Base-by-base conservation (phyloP, 2,329 filamentous ascomycete genomes). In the Monascus ruber region DNA sequence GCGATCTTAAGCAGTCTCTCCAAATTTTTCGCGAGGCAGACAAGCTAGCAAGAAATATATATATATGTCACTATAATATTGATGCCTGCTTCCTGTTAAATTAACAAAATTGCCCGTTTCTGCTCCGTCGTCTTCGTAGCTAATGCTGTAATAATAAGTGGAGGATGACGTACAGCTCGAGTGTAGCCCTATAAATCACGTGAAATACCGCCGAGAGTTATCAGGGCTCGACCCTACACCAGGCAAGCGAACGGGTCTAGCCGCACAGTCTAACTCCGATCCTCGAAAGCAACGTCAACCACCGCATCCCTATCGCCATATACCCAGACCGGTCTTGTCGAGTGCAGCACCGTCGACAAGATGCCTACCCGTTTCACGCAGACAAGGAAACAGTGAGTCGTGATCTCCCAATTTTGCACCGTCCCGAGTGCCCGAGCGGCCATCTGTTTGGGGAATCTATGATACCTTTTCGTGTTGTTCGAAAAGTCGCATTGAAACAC, bases 301-400 rank as follows among this genome's bases (percentile, higher is more conserved):
- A 52, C 49, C 51, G 51, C 50, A 51, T 51, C 50, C 48, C 47
- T 46, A 60, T 59, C 58, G 58, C 56, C 58, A 56, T 58, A 52
- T 46, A 50, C 47, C 49, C 49, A 54, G 47, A 53, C 51, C 54
- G 55, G 53, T 58, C 59, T 64, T 62, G 60, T 62, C 58, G 60
- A 54, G 47, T 47, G 52, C 54, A 60, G 51, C 52, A 54, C 51
- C 56, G 50, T 55, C 62, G 63, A 63, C 65, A 66, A 65, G 56
- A 69, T 70, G 66, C 66, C 66, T 65, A 70, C 66, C 59, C 65
- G 66, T 62, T 61, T 69, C 54, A 62, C 64, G 42, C 68, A 70
- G 60, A 70, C 66, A 52, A 60, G 66, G 57, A 70, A 70, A 55
- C 58, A 61, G 65, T 67, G 59, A 64, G 64, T 66, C 52, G 51